Evolutionary conservation across 768 basidiomycete genomes (phyloP), one percentile per base, ranked within the genome.

Genomic region (Pholiota conissans): DNA sequence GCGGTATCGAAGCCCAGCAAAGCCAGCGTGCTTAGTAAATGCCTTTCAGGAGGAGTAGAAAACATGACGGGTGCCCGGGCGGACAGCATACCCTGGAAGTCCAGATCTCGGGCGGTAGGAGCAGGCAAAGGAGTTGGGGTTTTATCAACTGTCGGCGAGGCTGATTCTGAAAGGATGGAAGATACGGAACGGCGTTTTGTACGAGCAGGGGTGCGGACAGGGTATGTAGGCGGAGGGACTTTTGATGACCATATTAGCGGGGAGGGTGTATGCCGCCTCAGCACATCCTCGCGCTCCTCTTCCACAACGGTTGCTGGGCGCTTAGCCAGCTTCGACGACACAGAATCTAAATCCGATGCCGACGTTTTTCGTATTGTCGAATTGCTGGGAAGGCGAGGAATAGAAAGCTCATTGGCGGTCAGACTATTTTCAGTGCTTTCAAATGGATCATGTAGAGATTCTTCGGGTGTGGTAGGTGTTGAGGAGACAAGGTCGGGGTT

Each of bases 181-280:
- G 95, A 96, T 5, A 98, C 89, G 2, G 95, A 97, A 22, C 96
- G 90, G 3, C 96, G 88, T 70, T 99, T 99, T 2, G 96, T 98
- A 10, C 95, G 85, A 3, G 89, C 93, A 3, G 96, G 96, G 0
- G 96, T 99, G 10, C 95, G 90, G 22, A 86, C 76, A 3, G 93
- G 86, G 61, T 83, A 76, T 0, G 81, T 68, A 22, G 88, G 86
- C 27, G 88, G 86, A 26, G 91, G 83, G 13, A 78, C 69, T 55
- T 77, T 79, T 18, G 70, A 69, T 16, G 65, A 63, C 49, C 71
- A 71, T 2, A 68, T 58, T 22, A 73, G 68, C 54, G 61, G 71
- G 46, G 67, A 67, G 53, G 61, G 67, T 52, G 59, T 58, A 39
- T 57, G 69, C 3, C 62, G 59, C 48, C 57, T 64, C 13, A 54